phyloP scores from a whole-genome alignment of 1,284 basidiomycete genomes.

The Pseudozyma sp. region DNA sequence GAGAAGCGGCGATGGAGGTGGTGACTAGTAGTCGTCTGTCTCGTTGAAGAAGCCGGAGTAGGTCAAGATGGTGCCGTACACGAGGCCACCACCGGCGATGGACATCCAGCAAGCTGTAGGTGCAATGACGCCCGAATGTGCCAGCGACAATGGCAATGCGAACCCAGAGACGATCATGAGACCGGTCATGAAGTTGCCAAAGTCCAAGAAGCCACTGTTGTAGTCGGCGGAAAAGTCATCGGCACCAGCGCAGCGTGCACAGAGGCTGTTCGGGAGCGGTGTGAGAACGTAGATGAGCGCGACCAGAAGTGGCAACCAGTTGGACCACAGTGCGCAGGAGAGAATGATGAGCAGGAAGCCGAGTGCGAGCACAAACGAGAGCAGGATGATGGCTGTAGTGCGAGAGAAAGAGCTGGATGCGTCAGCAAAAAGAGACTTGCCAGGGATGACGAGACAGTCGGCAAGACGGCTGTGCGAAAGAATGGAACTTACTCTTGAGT shows the following conservation, averaged over 20 bases:
- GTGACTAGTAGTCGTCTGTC: constrained; percentile 50
- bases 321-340: constrained; percentile 92
- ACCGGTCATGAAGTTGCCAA: constrained; percentile 93
- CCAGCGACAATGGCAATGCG: constrained; percentile 88
- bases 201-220: constrained; percentile 76
- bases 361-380: constrained; percentile 91
- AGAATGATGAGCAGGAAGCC: constrained; percentile 98
- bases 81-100: constrained; percentile 89
- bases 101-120: constrained; percentile 91
- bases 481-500: constrained; percentile 54
- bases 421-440: not conserved
- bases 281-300: constrained; percentile 95
- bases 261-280: constrained; percentile 90
- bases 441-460: no score
- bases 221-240: constrained; percentile 74
- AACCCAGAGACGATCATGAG: constrained; percentile 89
- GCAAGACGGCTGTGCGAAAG: not conserved
- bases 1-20: not conserved
- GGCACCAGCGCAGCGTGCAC: constrained; percentile 71
- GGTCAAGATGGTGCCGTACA: constrained; percentile 82
- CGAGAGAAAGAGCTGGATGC: not conserved
- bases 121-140: constrained; percentile 89
- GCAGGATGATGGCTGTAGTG: constrained; percentile 64
- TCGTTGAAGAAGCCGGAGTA: constrained; percentile 65
- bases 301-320: constrained; percentile 96